A percentile compares a stretch with the other conserved stretches of the same genome.
Evolutionary conservation across 73 alveolate species (phyloP).

Genomic region (Paramecium tetraurelia): DNA sequence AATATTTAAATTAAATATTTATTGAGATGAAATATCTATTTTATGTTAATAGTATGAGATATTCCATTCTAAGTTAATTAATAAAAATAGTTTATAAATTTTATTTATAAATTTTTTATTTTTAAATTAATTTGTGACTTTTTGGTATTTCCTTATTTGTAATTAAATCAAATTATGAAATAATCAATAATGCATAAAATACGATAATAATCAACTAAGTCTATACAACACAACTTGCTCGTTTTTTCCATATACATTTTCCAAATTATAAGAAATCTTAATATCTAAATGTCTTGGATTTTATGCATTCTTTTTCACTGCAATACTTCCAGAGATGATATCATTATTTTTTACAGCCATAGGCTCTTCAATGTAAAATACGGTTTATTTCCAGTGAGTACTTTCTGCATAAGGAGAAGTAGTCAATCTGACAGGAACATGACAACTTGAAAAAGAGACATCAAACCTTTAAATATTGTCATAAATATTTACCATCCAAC

Average conservation of each 20-base stretch:
- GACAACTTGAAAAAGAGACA: constrained; percentile 75
- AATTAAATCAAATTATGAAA: background rate
- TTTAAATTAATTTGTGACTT: background rate
- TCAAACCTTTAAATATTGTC: constrained; percentile 70
- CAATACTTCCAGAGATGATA: constrained; percentile 83
- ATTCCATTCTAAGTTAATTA: background rate
- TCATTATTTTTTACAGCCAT: constrained; percentile 80
- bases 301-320: constrained; percentile 79
- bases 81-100: too few relatives aligned
- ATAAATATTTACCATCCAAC: constrained; percentile 67
- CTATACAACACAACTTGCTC: constrained; percentile 21
- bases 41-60: background rate
- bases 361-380: constrained; percentile 84
- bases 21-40: too few relatives aligned
- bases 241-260: constrained; percentile 30
- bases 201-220: constrained; percentile 34
- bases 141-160: background rate
- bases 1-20: too few relatives aligned
- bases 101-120: too few relatives aligned
- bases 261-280: constrained; percentile 74
- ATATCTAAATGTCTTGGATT: constrained; percentile 90
- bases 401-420: constrained; percentile 86
- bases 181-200: background rate
- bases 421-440: constrained; percentile 75
- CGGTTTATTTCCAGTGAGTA: constrained; percentile 97